phyloP scores from a whole-genome alignment of 2,329 filamentous ascomycete species.

The Whalleya microplaca region DNA sequence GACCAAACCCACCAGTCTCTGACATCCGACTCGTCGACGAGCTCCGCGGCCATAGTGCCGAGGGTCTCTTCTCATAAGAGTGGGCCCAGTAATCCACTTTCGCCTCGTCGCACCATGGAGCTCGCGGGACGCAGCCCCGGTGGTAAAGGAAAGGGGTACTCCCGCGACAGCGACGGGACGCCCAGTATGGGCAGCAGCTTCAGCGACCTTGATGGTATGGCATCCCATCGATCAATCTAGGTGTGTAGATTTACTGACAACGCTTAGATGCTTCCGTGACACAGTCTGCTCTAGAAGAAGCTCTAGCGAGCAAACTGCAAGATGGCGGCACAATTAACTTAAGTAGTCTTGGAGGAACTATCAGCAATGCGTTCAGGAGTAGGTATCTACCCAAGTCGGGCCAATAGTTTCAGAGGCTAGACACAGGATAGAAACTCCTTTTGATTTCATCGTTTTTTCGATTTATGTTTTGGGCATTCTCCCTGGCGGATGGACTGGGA shows the following conservation, averaged over 20 bases:
- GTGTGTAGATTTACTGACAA: slow-evolving; percentile 10
- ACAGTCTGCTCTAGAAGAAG: slow-evolving; percentile 79
- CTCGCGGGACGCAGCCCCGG: slow-evolving; percentile 58
- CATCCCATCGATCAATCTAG: slow-evolving; percentile 11
- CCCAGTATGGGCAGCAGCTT: slow-evolving; percentile 86
- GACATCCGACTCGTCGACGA: slow-evolving; percentile 66
- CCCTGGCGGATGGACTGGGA: no score
- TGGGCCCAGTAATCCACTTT: slow-evolving; percentile 51
- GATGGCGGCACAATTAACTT: slow-evolving; percentile 53
- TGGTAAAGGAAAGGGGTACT: slow-evolving; percentile 52
- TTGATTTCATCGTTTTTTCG: no score
- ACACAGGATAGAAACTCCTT: neutral
- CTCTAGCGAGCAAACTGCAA: slow-evolving; percentile 72
- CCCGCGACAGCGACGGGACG: slow-evolving; percentile 70
- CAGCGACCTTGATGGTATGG: slow-evolving; percentile 77
- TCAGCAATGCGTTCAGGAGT: slow-evolving; percentile 68
- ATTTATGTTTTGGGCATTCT: no score
- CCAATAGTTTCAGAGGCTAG: neutral
- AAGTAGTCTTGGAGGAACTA: slow-evolving; percentile 67
- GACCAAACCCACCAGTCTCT: slow-evolving; percentile 51
- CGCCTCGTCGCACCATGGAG: slow-evolving; percentile 63
- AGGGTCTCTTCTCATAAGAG: slow-evolving; percentile 38
- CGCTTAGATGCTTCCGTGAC: slow-evolving; percentile 74
- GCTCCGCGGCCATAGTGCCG: slow-evolving; percentile 50
- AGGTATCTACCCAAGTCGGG: slow-evolving; percentile 48